Percentiles rank a stretch among this genome's conserved stretches.
phyloP scores from a whole-genome alignment of 345 rosid species.

The Euphorbia lathyris region DNA sequence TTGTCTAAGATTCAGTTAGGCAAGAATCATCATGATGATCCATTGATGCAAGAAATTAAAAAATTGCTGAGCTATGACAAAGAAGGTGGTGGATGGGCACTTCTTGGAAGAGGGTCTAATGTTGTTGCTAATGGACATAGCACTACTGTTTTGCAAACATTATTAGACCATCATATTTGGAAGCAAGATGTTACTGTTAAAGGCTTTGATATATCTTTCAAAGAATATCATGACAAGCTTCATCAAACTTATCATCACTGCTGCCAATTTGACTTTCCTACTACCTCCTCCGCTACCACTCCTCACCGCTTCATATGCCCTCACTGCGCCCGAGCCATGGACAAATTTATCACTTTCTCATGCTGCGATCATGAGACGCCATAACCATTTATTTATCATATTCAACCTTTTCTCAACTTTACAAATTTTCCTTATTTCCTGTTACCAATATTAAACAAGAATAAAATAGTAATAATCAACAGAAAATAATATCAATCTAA shows the following conservation, averaged over 20 bases:
- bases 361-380: slow-evolving; percentile 62
- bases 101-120: slow-evolving; percentile 57
- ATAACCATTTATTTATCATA: too few species aligned
- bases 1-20: slow-evolving; percentile 86
- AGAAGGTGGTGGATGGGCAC: slow-evolving; percentile 70
- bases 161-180: slow-evolving; percentile 64
- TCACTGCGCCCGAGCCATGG: slow-evolving; percentile 71
- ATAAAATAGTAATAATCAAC: too few species aligned
- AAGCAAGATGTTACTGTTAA: slow-evolving; percentile 45
- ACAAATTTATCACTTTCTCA: slow-evolving; percentile 54
- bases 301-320: slow-evolving; percentile 73
- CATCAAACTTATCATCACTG: slow-evolving; percentile 50
- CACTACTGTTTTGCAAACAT: slow-evolving; percentile 44
- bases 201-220: slow-evolving; percentile 55
- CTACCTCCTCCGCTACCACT: slow-evolving; percentile 44
- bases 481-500: too few species aligned
- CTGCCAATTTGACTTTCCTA: slow-evolving; percentile 69
- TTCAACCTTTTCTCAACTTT: too few species aligned
- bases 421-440: too few species aligned
- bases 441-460: too few species aligned
- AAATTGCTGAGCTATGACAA: slow-evolving; percentile 77
- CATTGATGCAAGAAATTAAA: slow-evolving; percentile 73
- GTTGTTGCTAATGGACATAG: slow-evolving; percentile 57
- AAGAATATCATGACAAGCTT: slow-evolving; percentile 55
- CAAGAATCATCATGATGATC: slow-evolving; percentile 56